Evolutionary conservation across 1,284 basidiomycete species (phyloP).

Genomic region (Rhodotorula sp.): DNA sequence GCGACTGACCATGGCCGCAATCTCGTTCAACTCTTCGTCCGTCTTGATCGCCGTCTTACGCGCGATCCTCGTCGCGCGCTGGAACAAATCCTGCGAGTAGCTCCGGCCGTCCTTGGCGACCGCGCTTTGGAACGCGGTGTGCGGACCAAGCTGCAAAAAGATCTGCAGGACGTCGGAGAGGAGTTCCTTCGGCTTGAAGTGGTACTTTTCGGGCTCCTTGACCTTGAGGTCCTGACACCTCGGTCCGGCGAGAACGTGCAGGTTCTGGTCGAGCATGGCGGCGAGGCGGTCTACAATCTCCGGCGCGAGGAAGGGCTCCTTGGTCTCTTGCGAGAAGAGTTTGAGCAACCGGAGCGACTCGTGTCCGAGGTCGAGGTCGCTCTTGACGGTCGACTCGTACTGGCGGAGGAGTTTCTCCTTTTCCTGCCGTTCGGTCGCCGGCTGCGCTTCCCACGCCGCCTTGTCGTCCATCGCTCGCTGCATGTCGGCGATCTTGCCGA

Average conservation of each 20-base stretch:
- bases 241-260: conserved; percentile 85
- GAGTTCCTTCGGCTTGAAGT: conserved; percentile 80
- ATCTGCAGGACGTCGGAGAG: conserved; percentile 87
- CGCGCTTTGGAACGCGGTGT: conserved; percentile 76
- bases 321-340: conserved; percentile 87
- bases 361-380: conserved; percentile 80
- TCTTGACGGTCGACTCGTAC: conserved; percentile 77
- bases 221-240: conserved; percentile 76
- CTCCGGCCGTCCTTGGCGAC: conserved; percentile 91
- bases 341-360: conserved; percentile 86
- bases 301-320: conserved; percentile 88
- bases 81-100: conserved; percentile 82
- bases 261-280: conserved; percentile 95
- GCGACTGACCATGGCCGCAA: conserved; percentile 70
- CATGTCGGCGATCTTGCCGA: conserved; percentile 82
- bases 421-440: conserved; percentile 74
- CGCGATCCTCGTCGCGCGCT: conserved; percentile 71
- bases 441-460: conserved; percentile 63
- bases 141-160: conserved; percentile 82
- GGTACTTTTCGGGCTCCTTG: conserved; percentile 80
- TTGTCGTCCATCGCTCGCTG: conserved; percentile 79
- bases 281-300: conserved; percentile 95
- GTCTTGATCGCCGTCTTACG: conserved; percentile 70
- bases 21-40: conserved; percentile 71
- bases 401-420: conserved; percentile 72